phyloP scores from a whole-genome alignment of 495 filamentous ascomycete genomes.

The Penicillium canescens region DNA sequence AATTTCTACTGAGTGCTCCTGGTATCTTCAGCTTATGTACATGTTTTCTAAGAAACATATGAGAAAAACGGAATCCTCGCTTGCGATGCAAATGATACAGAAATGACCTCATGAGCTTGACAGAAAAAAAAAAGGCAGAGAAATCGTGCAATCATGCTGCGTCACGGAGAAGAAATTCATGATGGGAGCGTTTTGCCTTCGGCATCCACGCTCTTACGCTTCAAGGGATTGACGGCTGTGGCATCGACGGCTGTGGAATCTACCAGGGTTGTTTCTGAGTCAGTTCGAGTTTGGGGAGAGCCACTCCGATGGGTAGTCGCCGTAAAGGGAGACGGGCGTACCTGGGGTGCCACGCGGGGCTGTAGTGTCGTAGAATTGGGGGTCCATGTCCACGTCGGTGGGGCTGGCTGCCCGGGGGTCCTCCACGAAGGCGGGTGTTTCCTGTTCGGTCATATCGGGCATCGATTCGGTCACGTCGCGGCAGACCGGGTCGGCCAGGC shows the following conservation, averaged over 20 bases:
- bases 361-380: slow-evolving; percentile 30
- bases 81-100: slow-evolving; percentile 14
- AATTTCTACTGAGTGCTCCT: slow-evolving; percentile 6
- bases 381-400: slow-evolving; percentile 29
- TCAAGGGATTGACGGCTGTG: slow-evolving; percentile 28
- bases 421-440: slow-evolving; percentile 16
- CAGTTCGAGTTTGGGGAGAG: neutral
- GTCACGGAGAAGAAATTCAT: neutral
- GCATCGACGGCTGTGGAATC: slow-evolving; percentile 10
- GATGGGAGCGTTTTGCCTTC: neutral
- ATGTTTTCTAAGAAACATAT: slow-evolving; percentile 8
- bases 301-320: neutral
- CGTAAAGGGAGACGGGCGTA: slow-evolving; percentile 23
- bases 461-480: slow-evolving; percentile 39
- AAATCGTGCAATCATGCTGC: slow-evolving; percentile 9
- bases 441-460: slow-evolving; percentile 11
- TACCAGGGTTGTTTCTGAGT: slow-evolving; percentile 22
- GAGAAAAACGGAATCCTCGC: slow-evolving; percentile 10
- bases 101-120: slow-evolving; percentile 8
- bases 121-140: slow-evolving; percentile 1
- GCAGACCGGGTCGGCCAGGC: slow-evolving; percentile 62
- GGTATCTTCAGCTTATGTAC: slow-evolving; percentile 28
- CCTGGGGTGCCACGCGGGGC: slow-evolving; percentile 25
- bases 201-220: slow-evolving; percentile 34
- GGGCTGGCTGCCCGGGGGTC: slow-evolving; percentile 17